Evolutionary conservation across 768 basidiomycete species (phyloP), one percentile per base, ranked within the genome.

Genomic region (Leccinum obscurum): DNA sequence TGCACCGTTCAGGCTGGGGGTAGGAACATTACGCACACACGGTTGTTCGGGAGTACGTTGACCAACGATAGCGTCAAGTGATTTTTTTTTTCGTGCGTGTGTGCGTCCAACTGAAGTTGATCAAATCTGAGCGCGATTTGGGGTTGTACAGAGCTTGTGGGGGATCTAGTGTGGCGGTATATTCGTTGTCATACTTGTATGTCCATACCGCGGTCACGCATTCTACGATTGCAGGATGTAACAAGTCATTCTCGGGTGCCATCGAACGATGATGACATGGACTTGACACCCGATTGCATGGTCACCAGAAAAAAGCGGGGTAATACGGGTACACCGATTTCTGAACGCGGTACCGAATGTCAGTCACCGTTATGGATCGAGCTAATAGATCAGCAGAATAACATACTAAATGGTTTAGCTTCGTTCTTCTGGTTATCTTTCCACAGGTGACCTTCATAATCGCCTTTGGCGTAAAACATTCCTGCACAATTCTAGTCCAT

Each of bases 401-500:
- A 66, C 88, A 53, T 58, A 93, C 92, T 90, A 66, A 93, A 92
- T 10, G 88, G 88, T 67, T 92, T 93, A 34, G 90, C 90, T 68
- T 93, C 92, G 26, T 80, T 82, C 65, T 80, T 82, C 68, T 86
- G 83, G 66, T 89, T 92, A 71, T 92, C 90, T 69, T 90, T 90
- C 92, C 92, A 93, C 17, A 93, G 75, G 3, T 92, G 65, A 93
- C 80, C 70, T 86, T 89, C 84, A 93, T 85, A 51, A 83, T 73
- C 24, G 89, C 88, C 60, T 84, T 83, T 3, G 85, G 81, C 9
- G 84, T 83, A 68, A 92, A 93, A 64, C 86, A 92, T 30, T 87
- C 84, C 51, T 79, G 78, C 60, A 92, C 82, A 37, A 91, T 66
- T 3, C 77, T 75, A 11, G 78, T 77, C 92, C 92, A 93, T 77